Base-by-base conservation (phyloP, 2,329 filamentous ascomycete species). In the Colletotrichum limetticola region DNA sequence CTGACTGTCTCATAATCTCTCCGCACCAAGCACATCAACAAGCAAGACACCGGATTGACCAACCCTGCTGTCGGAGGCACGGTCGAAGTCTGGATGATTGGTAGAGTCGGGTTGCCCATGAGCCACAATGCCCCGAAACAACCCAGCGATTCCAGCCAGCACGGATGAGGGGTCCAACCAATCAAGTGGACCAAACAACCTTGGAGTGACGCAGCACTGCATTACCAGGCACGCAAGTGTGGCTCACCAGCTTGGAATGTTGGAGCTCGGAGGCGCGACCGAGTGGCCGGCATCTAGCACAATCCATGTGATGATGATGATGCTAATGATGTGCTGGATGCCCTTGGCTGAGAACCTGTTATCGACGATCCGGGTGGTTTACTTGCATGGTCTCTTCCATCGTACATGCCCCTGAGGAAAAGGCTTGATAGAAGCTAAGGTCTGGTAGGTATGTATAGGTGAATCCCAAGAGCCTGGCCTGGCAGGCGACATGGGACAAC, bases 171-270 rank as follows among this genome's bases (percentile, higher is more conserved):
- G 66, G 53, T 69, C 66, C 71, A 71, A 70, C 66, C 71, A 71
- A 70, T 70, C 46, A 73, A 64, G 66, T 65, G 71, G 61, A 53
- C 35, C 67, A 32, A 14, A 61, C 46, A 56, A 71, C 22, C 46
- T 56, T 62, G 57, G 53, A 66, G 68, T 53, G 70, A 74, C 63
- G 71, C 71, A 67, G 49, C 57, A 74, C 71, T 74, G 71, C 71
- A 74, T 74, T 63, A 61, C 67, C 66, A 49, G 57, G 62, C 61
- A 67, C 63, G 62, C 68, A 64, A 66, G 66, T 71, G 71, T 66
- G 71, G 71, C 60, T 66, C 55, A 26, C 35, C 61, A 60, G 35
- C 66, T 56, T 28, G 26, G 59, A 49, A 5, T 22, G n/a, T 52
- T 19, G 14, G 5, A 32, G 59, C 26, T 62, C 19, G 11, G 57